Evolutionary conservation across 1,284 basidiomycete species (phyloP), one percentile per base, ranked within the genome.

Genomic region (Heimioporus retisporus): DNA sequence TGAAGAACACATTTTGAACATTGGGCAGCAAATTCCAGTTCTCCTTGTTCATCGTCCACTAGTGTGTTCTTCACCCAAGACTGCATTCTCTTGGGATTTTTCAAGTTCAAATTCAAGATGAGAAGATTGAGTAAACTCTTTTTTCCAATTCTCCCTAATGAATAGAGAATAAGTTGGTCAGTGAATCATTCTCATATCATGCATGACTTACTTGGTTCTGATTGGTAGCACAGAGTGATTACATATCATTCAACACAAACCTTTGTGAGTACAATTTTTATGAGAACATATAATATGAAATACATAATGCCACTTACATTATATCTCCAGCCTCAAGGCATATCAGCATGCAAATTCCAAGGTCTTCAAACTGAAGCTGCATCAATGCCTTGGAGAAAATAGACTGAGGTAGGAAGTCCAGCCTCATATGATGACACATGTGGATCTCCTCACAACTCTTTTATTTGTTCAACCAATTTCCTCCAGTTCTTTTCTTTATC

Each of bases 291-390:
- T 35, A 35, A 35, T 8, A 11, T 40, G 11, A 40, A 2, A 40
- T 40, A 40, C 10, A 40, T 11, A 40, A 40, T 11, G 13, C 14
- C 14, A 15, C 55, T 44, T 35, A 71, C 69, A 71, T 69, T 0
- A 71, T 6, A 3, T 69, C 61, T 0, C 61, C 67, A 42, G 43
- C 59, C 43, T 71, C 61, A 0, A 71, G 67, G 14, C 69, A 71
- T 2, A 71, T 31, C 0, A 28, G 40, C 14, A 60, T 59, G 0
- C 35, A 5, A 1, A 42, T 19, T 0, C 60, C 44, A 3, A 68
- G 60, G 18, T 51, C 6, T 18, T 56, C 60, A 1, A 68, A 57
- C n/a, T 59, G 60, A 8, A 66, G 53, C 10, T 1, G 23, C 13
- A 68, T 48, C 0, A 11, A 59, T 1, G 1, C n/a, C 15, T 59